A percentile compares a stretch with the other conserved stretches of the same genome.
These are phyloP conservation scores for Trichoderma brevicompactum DNA, from an alignment of 2,329 filamentous ascomycete species.

Conservation along the genomic window DNA sequence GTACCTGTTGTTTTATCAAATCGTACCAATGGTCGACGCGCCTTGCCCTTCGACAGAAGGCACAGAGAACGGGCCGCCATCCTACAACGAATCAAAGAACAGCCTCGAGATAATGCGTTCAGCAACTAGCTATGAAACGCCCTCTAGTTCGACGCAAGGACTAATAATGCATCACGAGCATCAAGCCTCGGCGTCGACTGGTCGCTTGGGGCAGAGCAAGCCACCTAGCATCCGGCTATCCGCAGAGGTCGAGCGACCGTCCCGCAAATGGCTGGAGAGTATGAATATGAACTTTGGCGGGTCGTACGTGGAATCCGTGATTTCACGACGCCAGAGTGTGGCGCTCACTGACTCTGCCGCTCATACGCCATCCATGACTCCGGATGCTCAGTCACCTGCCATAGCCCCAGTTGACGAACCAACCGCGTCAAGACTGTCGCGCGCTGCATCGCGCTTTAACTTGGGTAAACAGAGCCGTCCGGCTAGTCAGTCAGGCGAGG, in stretches of 20 bases:
- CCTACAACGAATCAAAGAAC: constrained; percentile 59
- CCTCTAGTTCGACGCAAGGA: constrained; percentile 21
- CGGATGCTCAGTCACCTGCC: constrained; percentile 44
- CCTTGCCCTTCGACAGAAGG: constrained; percentile 53
- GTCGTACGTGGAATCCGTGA: constrained; percentile 41
- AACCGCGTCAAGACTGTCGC: constrained; percentile 58
- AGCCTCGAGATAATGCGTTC: constrained; percentile 44
- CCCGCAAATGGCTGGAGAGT: constrained; percentile 53
- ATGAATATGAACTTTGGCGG: constrained; percentile 34
- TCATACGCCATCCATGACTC: constrained; percentile 46
- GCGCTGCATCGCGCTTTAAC: constrained; percentile 61
- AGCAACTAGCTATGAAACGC: constrained; percentile 29
- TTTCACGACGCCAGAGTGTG: constrained; percentile 56
- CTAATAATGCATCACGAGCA: constrained; percentile 35
- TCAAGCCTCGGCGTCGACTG: constrained; percentile 33
- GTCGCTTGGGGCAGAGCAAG: constrained; percentile 39
- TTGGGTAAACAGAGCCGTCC: constrained; percentile 57
- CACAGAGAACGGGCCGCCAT: constrained; percentile 58
- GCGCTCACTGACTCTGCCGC: constrained; percentile 53
- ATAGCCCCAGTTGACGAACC: constrained; percentile 57
- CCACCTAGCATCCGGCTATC: constrained; percentile 60
- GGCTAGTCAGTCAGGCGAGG: constrained; percentile 62
- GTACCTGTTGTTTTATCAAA: constrained; percentile 94
- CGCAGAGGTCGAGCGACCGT: constrained; percentile 55
- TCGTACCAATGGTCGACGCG: constrained; percentile 81